A percentile compares a stretch with the other conserved stretches of the same genome.
Evolutionary conservation across 2,329 filamentous ascomycete genomes (phyloP).

Genomic region (Westerdykella ornata): DNA sequence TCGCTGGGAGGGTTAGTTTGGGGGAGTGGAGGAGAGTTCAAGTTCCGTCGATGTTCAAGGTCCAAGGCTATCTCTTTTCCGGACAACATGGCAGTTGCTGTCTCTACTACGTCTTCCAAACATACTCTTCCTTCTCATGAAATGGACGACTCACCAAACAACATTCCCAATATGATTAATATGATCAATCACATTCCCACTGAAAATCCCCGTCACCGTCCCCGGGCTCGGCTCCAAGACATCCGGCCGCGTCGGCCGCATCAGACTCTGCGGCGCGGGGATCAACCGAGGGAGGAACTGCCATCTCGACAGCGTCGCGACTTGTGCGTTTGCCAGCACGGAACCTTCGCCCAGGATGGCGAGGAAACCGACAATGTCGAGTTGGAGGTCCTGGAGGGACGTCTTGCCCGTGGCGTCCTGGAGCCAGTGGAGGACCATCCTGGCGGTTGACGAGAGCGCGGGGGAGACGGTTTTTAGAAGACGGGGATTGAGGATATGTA

Average conservation of each 20-base stretch:
- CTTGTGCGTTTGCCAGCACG: slow-evolving; percentile 46
- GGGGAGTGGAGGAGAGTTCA: no score
- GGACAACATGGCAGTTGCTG: no score
- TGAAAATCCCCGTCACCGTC: slow-evolving; percentile 42
- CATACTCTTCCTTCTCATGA: no score
- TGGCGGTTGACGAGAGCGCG: neutral
- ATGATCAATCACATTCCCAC: slow-evolving; percentile 42
- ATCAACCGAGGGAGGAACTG: slow-evolving; percentile 46
- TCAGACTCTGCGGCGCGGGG: slow-evolving; percentile 47
- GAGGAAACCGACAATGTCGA: slow-evolving; percentile 52
- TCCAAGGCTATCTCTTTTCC: no score
- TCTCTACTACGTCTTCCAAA: no score
- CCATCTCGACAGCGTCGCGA: slow-evolving; percentile 45
- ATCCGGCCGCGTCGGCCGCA: slow-evolving; percentile 41
- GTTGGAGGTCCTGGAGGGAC: slow-evolving; percentile 39
- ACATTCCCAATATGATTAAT: slow-evolving; percentile 47
- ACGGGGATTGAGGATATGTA: no score
- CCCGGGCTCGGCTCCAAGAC: slow-evolving; percentile 38
- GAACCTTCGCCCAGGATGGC: slow-evolving; percentile 49
- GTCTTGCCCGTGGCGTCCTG: slow-evolving; percentile 18
- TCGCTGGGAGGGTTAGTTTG: slow-evolving; percentile 17
- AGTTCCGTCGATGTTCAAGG: no score
- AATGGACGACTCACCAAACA: slow-evolving; percentile 34
- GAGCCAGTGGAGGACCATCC: slow-evolving; percentile 32
- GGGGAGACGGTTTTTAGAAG: no score